These are phyloP conservation scores for Acanthamoeba castellanii DNA, from an alignment of 208 protist species.

Conservation along the genomic window DNA sequence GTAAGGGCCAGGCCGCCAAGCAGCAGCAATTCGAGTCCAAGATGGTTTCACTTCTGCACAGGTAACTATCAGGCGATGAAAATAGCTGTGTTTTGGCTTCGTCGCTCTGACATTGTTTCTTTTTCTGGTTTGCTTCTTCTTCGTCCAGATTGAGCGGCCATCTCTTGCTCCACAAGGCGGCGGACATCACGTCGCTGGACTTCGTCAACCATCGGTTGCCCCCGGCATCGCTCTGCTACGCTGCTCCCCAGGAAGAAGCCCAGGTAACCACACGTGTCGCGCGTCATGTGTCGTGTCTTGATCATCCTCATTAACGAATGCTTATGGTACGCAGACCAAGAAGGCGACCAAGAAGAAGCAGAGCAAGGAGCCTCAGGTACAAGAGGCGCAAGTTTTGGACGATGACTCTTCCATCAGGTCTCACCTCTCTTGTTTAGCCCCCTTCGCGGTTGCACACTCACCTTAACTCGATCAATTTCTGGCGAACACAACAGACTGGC, in stretches of 20 bases:
- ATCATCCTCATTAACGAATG: too few relatives aligned
- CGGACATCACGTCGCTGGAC: slow-evolving; percentile 40
- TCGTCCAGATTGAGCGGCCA: neutral
- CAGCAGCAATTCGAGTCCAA: slow-evolving; percentile 34
- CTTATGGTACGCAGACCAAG: neutral
- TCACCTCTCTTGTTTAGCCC: neutral
- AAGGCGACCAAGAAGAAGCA: slow-evolving; percentile 12
- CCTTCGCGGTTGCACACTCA: too few relatives aligned
- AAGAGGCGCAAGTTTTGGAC: neutral
- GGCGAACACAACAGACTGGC: neutral
- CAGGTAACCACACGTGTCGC: neutral
- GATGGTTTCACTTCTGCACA: neutral
- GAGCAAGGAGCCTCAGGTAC: neutral
- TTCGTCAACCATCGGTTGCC: slow-evolving; percentile 56
- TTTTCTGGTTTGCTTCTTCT: neutral
- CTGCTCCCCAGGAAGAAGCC: neutral
- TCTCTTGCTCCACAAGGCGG: slow-evolving; percentile 53
- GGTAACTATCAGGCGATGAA: neutral
- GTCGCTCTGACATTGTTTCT: neutral
- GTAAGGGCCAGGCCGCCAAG: neutral
- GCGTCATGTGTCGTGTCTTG: too few relatives aligned
- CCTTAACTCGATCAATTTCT: neutral
- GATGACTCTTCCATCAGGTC: neutral
- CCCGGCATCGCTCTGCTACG: neutral
- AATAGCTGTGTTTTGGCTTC: neutral